A percentile compares a stretch with the other conserved stretches of the same genome.
These are phyloP conservation scores for Amylocystis lapponica DNA, from an alignment of 768 basidiomycete species.

Conservation along the genomic window DNA sequence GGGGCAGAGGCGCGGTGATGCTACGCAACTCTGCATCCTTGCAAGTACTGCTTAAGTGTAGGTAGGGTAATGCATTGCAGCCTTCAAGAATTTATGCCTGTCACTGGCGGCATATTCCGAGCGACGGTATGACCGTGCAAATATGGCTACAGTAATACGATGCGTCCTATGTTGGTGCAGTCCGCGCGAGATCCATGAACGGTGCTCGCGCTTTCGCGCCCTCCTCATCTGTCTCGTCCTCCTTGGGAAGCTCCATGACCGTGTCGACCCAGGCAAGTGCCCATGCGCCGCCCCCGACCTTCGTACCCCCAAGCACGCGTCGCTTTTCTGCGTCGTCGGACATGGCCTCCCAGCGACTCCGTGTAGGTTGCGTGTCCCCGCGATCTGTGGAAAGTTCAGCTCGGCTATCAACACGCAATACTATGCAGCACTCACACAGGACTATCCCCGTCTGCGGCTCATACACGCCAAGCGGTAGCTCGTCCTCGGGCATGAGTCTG, in stretches of 20 bases:
- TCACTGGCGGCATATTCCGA: neutral
- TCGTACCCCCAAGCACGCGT: constrained; percentile 59
- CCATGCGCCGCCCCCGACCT: constrained; percentile 77
- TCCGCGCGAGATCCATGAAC: neutral
- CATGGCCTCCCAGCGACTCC: constrained; percentile 52
- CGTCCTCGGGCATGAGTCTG: constrained; percentile 20
- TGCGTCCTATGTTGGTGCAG: neutral
- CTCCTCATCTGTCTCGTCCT: neutral
- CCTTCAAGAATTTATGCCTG: neutral
- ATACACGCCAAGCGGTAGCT: constrained; percentile 62
- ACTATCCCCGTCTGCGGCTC: constrained; percentile 77
- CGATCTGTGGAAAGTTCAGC: constrained; percentile 66
- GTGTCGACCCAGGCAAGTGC: constrained; percentile 59
- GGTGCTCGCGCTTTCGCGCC: neutral
- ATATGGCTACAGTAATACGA: neutral
- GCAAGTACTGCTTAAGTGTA: neutral
- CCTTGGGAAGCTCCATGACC: neutral
- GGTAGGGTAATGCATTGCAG: neutral
- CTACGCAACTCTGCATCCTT: neutral
- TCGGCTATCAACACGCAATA: too few species aligned
- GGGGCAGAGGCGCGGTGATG: constrained; percentile 2
- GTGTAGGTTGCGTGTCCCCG: constrained; percentile 70
- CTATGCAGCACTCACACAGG: constrained; percentile 59
- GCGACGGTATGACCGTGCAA: neutral
- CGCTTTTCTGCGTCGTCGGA: constrained; percentile 40